phyloP scores from a whole-genome alignment of 192 early-diverging fungal species.

The Geranomyces michiganensis region DNA sequence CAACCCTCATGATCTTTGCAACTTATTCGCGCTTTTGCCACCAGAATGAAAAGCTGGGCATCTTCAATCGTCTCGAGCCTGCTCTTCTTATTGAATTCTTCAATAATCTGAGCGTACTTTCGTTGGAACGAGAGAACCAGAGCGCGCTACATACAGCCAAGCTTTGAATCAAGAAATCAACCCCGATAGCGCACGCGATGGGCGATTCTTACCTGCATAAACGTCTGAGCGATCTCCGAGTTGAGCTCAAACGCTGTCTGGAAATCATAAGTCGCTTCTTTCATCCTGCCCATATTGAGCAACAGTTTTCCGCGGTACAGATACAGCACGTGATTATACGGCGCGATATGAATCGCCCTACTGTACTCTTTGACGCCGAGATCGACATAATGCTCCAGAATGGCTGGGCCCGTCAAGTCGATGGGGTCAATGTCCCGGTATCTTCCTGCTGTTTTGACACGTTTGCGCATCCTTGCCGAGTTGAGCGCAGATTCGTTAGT shows the following conservation, averaged over 20 bases:
- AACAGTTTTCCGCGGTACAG: conserved; percentile 55
- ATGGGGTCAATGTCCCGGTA: background rate
- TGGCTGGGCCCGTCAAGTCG: background rate
- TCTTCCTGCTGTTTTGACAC: conserved; percentile 9
- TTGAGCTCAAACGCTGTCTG: conserved; percentile 62
- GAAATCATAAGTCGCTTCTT: conserved; percentile 57
- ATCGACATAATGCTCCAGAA: conserved; percentile 34
- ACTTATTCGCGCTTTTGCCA: conserved; percentile 55
- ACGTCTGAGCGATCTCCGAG: conserved; percentile 59
- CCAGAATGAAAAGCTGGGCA: conserved; percentile 47
- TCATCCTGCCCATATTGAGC: conserved; percentile 49
- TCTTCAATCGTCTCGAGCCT: conserved; percentile 47
- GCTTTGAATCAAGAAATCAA: conserved; percentile 1
- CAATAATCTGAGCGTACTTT: conserved; percentile 55
- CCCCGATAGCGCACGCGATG: too few relatives aligned
- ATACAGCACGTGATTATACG: conserved; percentile 54
- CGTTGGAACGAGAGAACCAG: conserved; percentile 60
- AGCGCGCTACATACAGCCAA: conserved; percentile 17
- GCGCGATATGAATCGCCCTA: conserved; percentile 54
- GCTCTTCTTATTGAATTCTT: conserved; percentile 52
- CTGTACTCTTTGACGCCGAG: conserved; percentile 54
- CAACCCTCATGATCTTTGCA: conserved; percentile 49
- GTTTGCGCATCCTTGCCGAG: background rate
- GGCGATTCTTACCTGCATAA: conserved; percentile 50
- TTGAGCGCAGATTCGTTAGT: conserved; percentile 4